phyloP scores from a whole-genome alignment of 2,329 filamentous ascomycete genomes.

The Sclerotinia spermophila region DNA sequence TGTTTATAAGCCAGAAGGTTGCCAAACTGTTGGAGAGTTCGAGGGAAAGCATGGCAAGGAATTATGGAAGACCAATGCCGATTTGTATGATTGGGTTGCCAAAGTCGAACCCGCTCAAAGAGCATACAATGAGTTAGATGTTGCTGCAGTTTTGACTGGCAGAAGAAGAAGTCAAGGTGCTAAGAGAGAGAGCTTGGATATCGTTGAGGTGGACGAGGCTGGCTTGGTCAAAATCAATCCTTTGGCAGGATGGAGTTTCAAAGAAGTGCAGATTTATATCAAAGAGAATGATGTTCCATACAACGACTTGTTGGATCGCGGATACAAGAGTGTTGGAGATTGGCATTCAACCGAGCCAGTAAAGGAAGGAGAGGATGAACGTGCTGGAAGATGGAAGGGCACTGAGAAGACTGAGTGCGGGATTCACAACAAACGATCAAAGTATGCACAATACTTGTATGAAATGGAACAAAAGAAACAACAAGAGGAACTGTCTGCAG shows the following conservation, averaged over 20 bases:
- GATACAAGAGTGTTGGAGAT: conserved; percentile 98
- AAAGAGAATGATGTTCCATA: conserved; percentile 85
- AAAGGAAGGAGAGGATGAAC: conserved; percentile 87
- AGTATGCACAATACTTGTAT: conserved; percentile 72
- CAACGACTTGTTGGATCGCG: conserved; percentile 83
- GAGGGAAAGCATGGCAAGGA: conserved; percentile 75
- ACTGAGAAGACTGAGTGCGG: conserved; percentile 95
- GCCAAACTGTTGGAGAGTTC: conserved; percentile 71
- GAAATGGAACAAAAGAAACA: conserved; percentile 36
- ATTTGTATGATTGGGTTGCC: conserved; percentile 93
- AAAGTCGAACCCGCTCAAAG: conserved; percentile 96
- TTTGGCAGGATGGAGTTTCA: conserved; percentile 88
- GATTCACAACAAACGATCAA: conserved; percentile 95
- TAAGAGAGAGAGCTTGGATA: conserved; percentile 82
- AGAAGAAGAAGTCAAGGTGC: conserved; percentile 89
- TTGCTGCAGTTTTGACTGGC: conserved; percentile 88
- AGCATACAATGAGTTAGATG: conserved; percentile 81
- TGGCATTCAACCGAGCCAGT: conserved; percentile 97
- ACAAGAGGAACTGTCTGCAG: conserved; percentile 32
- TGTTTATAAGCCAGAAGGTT: conserved; percentile 81
- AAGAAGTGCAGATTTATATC: conserved; percentile 85
- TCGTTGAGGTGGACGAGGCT: conserved; percentile 85
- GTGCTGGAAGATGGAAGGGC: conserved; percentile 95
- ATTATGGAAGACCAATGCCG: conserved; percentile 80
- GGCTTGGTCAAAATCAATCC: conserved; percentile 98